Conservation (phyloP, 257 asterid species). For the Solanum virginianum region DNA sequence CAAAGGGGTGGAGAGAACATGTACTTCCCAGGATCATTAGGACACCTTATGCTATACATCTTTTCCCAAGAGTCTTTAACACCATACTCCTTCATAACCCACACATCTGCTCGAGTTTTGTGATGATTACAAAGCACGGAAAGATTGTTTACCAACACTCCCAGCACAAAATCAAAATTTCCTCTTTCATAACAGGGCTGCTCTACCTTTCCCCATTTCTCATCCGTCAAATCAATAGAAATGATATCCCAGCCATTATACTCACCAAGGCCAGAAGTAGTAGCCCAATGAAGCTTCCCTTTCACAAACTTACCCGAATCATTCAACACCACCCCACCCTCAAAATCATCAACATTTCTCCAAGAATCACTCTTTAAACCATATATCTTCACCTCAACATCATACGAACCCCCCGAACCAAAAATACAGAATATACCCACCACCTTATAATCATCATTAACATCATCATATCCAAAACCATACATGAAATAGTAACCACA, state of each 20-base stretch:
- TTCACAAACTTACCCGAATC: slow-evolving; percentile 4
- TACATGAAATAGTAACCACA: slow-evolving; percentile 1
- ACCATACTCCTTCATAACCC: slow-evolving; percentile 40
- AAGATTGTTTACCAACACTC: slow-evolving; percentile 22
- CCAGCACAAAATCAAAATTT: slow-evolving; percentile 13
- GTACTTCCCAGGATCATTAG: slow-evolving; percentile 11
- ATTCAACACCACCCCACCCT: not conserved
- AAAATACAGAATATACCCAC: not conserved
- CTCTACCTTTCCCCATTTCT: not conserved
- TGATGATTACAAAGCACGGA: slow-evolving; percentile 24
- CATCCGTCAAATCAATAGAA: slow-evolving; percentile 5
- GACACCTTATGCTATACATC: slow-evolving; percentile 20
- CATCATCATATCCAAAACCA: slow-evolving; percentile 43
- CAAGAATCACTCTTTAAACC: slow-evolving; percentile 13
- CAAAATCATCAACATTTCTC: not conserved
- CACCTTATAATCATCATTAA: slow-evolving; percentile 27
- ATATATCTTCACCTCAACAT: slow-evolving; percentile 5
- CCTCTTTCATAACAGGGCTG: slow-evolving; percentile 8
- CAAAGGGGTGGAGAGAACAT: slow-evolving; percentile 9
- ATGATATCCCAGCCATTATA: not conserved
- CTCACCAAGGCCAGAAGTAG: not conserved
- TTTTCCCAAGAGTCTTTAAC: slow-evolving; percentile 33
- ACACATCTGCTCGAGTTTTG: slow-evolving; percentile 21
- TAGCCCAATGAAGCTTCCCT: slow-evolving; percentile 25
- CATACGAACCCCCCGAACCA: not conserved